Conservation (phyloP, 1,284 basidiomycete species). For the Apiotrichum siamense region DNA sequence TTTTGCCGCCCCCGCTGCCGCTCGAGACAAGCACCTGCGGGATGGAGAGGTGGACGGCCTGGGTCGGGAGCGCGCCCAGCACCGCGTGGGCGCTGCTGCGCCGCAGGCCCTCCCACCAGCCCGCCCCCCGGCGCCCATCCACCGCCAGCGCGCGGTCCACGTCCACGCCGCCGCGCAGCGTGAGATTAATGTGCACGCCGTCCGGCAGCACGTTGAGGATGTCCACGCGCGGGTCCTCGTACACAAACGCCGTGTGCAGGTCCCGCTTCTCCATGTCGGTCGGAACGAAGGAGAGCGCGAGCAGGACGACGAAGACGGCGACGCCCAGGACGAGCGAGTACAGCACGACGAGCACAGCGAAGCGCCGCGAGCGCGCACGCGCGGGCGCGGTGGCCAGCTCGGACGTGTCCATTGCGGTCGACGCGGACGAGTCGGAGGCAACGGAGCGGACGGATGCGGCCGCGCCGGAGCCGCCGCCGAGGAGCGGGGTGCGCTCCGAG, state of each 20-base stretch:
- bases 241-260: slow-evolving; percentile 1
- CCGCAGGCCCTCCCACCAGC: slow-evolving; percentile 42
- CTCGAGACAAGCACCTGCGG: slow-evolving; percentile 10
- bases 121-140: slow-evolving; percentile 27
- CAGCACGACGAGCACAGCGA: no score
- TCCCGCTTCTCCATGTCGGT: neutral
- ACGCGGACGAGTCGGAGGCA: neutral
- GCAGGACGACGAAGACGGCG: slow-evolving; percentile 3
- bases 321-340: no score
- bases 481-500: slow-evolving; percentile 17
- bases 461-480: neutral
- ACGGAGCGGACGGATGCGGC: neutral
- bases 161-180: slow-evolving; percentile 37
- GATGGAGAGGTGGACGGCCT: slow-evolving; percentile 20
- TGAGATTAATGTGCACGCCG: slow-evolving; percentile 38
- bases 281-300: slow-evolving; percentile 25
- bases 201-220: slow-evolving; percentile 40
- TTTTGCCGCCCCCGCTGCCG: no score
- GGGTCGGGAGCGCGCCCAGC: slow-evolving; percentile 13
- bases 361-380: neutral
- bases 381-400: neutral
- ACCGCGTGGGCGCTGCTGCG: slow-evolving; percentile 19
- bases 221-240: slow-evolving; percentile 16
- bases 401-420: neutral
- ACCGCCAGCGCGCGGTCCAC: slow-evolving; percentile 33